Conservation (phyloP, 768 basidiomycete species). For the Fomitopsis pulvina region DNA sequence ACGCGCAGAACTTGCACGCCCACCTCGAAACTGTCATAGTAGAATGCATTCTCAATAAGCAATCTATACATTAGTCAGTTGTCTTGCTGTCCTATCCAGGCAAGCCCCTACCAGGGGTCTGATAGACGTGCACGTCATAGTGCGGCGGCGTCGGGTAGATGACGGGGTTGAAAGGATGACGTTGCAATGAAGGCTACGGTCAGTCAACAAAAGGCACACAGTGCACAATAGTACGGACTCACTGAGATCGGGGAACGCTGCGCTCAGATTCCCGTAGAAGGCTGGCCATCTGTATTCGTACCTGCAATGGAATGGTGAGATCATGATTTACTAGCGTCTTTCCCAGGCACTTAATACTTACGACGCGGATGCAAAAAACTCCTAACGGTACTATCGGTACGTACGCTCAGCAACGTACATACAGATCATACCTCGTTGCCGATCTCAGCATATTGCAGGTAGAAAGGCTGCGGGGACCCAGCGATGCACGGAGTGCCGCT, state of each 20-base stretch:
- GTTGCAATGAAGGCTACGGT: conserved; percentile 52
- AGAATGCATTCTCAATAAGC: conserved; percentile 43
- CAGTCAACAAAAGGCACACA: background rate
- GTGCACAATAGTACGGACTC: conserved; percentile 15
- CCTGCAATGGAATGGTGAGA: conserved; percentile 11
- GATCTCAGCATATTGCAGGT: conserved; percentile 42
- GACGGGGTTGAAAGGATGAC: conserved; percentile 34
- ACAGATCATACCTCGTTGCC: conserved; percentile 47
- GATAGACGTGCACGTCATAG: conserved; percentile 55
- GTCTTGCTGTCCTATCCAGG: too few relatives aligned
- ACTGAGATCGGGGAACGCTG: conserved; percentile 47
- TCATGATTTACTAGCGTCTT: background rate
- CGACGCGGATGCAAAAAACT: conserved; percentile 35
- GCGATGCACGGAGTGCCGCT: conserved; percentile 49
- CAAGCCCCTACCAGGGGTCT: conserved; percentile 41
- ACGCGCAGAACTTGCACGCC: conserved; percentile 4
- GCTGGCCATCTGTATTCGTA: conserved; percentile 49
- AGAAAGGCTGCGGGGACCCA: conserved; percentile 50
- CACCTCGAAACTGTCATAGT: conserved; percentile 42
- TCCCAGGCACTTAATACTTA: conserved; percentile 19
- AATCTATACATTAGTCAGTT: conserved; percentile 19
- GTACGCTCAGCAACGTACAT: background rate
- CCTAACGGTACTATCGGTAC: conserved; percentile 20
- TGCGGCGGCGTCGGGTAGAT: conserved; percentile 42
- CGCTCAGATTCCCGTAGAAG: conserved; percentile 38